Percentiles rank a stretch among this genome's conserved stretches.
phyloP scores from a whole-genome alignment of 441 rosid species.

The Eruca vesicaria region DNA sequence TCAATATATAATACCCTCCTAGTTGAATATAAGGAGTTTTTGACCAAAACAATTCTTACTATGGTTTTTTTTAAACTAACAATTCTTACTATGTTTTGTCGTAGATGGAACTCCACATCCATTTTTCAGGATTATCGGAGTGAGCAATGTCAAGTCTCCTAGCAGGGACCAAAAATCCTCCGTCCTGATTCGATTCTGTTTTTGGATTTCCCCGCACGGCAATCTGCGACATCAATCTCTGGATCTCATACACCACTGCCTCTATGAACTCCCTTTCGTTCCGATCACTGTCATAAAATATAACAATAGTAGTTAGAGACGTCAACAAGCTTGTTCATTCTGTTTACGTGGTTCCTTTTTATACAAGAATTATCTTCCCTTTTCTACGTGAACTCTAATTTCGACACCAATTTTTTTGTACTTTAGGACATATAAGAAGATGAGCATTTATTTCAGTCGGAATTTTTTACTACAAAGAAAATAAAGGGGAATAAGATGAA shows the following conservation, averaged over 20 bases:
- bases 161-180: not conserved
- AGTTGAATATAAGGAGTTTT: too few species aligned
- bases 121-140: not conserved
- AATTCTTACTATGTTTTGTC: not conserved
- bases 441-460: not conserved
- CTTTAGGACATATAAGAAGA: not conserved
- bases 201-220: not conserved
- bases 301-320: not conserved
- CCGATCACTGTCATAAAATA: not conserved
- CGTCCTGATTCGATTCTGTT: not conserved
- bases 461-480: not conserved
- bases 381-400: too few species aligned
- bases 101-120: not conserved
- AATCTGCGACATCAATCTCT: not conserved
- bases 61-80: too few species aligned
- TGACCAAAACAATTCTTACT: too few species aligned
- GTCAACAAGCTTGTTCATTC: not conserved
- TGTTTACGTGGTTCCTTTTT: not conserved
- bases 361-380: not conserved
- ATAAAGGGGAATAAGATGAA: not conserved
- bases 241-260: not conserved
- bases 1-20: not conserved
- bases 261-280: not conserved
- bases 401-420: too few species aligned
- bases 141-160: not conserved